These are phyloP conservation scores for Hemerocallis citrina DNA, from an alignment of 106 monocot species.

Conservation along the genomic window DNA sequence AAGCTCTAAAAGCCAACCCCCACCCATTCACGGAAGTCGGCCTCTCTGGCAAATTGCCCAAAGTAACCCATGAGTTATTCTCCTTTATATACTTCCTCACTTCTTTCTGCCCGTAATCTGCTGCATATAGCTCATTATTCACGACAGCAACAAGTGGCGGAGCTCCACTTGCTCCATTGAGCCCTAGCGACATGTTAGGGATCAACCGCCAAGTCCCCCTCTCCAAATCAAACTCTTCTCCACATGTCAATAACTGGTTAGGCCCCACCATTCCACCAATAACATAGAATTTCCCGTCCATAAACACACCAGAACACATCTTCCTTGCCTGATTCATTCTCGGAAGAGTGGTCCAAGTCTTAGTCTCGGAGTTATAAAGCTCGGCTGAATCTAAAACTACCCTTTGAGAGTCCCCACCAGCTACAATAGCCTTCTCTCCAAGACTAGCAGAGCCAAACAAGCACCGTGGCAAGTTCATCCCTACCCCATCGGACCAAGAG, in stretches of 20 bases:
- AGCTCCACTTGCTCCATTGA: slow-evolving; percentile 58
- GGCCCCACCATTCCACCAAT: slow-evolving; percentile 55
- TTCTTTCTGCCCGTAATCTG: slow-evolving; percentile 51
- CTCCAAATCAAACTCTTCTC: slow-evolving; percentile 70
- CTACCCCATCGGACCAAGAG: slow-evolving; percentile 54
- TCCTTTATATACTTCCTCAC: slow-evolving; percentile 64
- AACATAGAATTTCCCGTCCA: slow-evolving; percentile 86
- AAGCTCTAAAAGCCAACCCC: slow-evolving; percentile 84
- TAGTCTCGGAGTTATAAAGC: slow-evolving; percentile 66
- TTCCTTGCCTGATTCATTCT: slow-evolving; percentile 53
- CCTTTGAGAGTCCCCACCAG: slow-evolving; percentile 56
- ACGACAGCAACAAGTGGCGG: slow-evolving; percentile 82
- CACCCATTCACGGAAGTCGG: slow-evolving; percentile 76
- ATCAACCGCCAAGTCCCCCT: slow-evolving; percentile 60
- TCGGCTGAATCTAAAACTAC: slow-evolving; percentile 51
- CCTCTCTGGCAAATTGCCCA: slow-evolving; percentile 76
- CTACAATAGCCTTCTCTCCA: slow-evolving; percentile 65
- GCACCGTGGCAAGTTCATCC: slow-evolving; percentile 68
- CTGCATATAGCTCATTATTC: slow-evolving; percentile 69
- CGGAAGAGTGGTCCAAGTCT: slow-evolving; percentile 60
- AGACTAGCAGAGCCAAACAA: slow-evolving; percentile 80
- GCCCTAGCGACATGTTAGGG: slow-evolving; percentile 48
- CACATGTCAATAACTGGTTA: slow-evolving; percentile 44
- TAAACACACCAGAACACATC: slow-evolving; percentile 81
- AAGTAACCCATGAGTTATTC: slow-evolving; percentile 48